Evolutionary conservation across 192 early-diverging fungal genomes (phyloP).

Genomic region (Radiomyces spectabilis): DNA sequence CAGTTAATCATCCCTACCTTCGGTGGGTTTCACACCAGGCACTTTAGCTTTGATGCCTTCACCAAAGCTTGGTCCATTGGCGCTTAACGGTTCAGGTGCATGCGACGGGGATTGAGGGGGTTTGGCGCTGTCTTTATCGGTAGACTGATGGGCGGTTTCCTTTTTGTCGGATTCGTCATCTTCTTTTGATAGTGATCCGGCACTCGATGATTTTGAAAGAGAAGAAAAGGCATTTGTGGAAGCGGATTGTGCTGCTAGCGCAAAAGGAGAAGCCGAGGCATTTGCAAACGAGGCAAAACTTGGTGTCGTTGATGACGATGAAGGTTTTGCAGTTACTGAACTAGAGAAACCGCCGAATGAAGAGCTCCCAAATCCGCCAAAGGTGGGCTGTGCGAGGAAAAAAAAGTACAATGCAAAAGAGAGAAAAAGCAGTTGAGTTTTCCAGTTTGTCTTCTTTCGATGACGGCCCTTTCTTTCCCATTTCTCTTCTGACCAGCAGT

Average conservation of each 20-base stretch:
- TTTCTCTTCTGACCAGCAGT: background rate
- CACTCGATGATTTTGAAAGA: constrained; percentile 3
- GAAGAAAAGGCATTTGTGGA: constrained; percentile 6
- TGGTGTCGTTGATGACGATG: background rate
- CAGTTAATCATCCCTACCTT: constrained; percentile 13
- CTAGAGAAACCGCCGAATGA: constrained; percentile 13
- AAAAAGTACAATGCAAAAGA: background rate
- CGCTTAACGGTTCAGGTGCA: background rate
- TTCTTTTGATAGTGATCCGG: constrained; percentile 9
- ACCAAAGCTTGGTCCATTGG: constrained; percentile 13
- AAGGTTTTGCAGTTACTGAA: background rate
- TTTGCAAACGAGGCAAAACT: constrained; percentile 26
- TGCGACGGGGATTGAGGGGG: too few relatives aligned
- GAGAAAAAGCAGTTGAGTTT: background rate
- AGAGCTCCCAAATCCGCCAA: constrained; percentile 15
- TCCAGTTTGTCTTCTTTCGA: background rate
- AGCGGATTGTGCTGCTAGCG: constrained; percentile 8
- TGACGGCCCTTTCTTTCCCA: background rate
- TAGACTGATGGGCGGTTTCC: background rate
- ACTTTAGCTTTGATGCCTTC: constrained; percentile 20
- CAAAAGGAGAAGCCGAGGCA: constrained; percentile 27
- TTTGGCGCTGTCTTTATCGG: background rate
- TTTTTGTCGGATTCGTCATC: constrained; percentile 8
- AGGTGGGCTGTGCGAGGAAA: constrained; percentile 2
- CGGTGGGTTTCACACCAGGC: constrained; percentile 18